Evolutionary conservation across 176 grass and related monocot species (phyloP).

Genomic region (Ananas comosus): DNA sequence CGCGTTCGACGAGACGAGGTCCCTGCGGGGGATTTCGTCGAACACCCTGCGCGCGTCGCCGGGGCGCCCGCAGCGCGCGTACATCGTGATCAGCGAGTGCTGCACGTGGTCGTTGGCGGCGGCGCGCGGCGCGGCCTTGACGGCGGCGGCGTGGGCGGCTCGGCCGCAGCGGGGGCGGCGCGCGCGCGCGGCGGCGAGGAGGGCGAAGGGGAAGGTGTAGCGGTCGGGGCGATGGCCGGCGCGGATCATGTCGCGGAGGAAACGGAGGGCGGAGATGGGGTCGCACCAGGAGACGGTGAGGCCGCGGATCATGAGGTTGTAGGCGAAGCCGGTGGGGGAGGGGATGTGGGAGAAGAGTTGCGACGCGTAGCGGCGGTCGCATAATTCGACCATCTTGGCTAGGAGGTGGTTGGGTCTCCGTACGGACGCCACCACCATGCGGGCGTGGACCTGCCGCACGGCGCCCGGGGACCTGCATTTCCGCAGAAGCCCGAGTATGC

Average conservation of each 20-base stretch:
- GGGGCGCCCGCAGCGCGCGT: slow-evolving; percentile 2
- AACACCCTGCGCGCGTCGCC: slow-evolving; percentile 25
- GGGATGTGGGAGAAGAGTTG: slow-evolving; percentile 19
- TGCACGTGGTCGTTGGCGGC: slow-evolving; percentile 18
- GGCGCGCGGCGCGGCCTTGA: slow-evolving; percentile 10
- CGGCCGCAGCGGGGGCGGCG: background rate
- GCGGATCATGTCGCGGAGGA: slow-evolving; percentile 12
- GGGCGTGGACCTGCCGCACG: slow-evolving; percentile 26
- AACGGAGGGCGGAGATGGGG: slow-evolving; percentile 1
- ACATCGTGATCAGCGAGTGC: slow-evolving; percentile 40
- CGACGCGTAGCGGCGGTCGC: slow-evolving; percentile 15
- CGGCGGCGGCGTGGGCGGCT: slow-evolving; percentile 11
- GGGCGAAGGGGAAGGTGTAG: slow-evolving; percentile 38
- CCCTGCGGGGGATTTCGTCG: slow-evolving; percentile 18
- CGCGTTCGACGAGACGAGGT: slow-evolving; percentile 39
- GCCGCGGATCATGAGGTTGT: slow-evolving; percentile 36
- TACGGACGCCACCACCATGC: slow-evolving; percentile 15
- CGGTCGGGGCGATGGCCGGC: slow-evolving; percentile 8
- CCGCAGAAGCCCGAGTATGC: slow-evolving; percentile 12
- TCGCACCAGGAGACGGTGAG: slow-evolving; percentile 16
- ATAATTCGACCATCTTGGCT: slow-evolving; percentile 24
- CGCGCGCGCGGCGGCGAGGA: slow-evolving; percentile 18
- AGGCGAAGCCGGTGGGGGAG: slow-evolving; percentile 18
- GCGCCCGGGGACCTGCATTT: slow-evolving; percentile 14
- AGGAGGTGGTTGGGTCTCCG: slow-evolving; percentile 31